Percentiles rank a stretch among this genome's conserved stretches.
Evolutionary conservation across 768 basidiomycete genomes (phyloP).

Genomic region (Tylopilus cervinicoccineus): DNA sequence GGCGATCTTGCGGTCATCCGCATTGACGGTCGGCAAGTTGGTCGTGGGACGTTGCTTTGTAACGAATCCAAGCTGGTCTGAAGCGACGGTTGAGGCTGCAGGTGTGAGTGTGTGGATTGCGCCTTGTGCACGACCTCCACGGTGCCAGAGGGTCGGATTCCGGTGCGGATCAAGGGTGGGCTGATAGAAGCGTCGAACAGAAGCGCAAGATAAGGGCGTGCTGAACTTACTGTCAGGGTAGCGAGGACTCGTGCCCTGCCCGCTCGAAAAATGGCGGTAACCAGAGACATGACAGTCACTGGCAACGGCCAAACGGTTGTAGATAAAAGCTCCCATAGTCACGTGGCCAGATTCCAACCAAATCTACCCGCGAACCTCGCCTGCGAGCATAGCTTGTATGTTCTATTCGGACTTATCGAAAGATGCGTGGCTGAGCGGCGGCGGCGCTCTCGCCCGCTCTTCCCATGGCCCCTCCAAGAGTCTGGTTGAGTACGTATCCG

Average conservation of each 20-base stretch:
- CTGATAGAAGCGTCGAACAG: background rate
- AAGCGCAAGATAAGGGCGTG: background rate
- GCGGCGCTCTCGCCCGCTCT: background rate
- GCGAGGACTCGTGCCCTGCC: background rate
- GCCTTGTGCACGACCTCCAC: background rate
- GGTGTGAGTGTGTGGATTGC: conserved; percentile 4
- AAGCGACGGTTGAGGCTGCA: conserved; percentile 11
- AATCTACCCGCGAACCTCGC: no score
- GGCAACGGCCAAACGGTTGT: no score
- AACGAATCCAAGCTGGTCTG: conserved; percentile 29
- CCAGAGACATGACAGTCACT: conserved; percentile 3
- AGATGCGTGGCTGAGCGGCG: background rate
- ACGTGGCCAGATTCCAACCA: background rate
- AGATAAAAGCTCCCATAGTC: no score
- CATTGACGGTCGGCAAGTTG: conserved; percentile 50
- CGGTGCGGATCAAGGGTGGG: background rate
- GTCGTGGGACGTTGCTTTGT: conserved; percentile 10
- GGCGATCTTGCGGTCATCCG: conserved; percentile 57
- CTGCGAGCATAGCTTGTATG: no score
- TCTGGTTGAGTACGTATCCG: conserved; percentile 10
- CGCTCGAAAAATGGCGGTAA: background rate
- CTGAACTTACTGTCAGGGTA: background rate
- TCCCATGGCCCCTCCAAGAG: conserved; percentile 2
- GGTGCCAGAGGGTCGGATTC: background rate
- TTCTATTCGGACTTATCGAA: no score